Base-by-base conservation (phyloP, 2,329 filamentous ascomycete species). In the Clonostachys rhizophaga region DNA sequence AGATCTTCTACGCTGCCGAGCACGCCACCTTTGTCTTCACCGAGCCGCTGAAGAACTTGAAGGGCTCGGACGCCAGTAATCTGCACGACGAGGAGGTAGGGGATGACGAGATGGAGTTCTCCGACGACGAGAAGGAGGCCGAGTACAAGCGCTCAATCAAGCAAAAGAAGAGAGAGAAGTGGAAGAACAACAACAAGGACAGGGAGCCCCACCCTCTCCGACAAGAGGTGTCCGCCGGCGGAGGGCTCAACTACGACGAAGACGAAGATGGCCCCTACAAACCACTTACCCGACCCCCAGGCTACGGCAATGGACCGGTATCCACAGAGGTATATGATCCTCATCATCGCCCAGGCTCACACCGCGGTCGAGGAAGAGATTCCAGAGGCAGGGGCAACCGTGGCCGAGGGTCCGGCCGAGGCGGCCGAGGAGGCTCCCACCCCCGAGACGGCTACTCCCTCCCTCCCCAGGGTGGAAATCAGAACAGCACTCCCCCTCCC, bases 31-130 rank as follows among this genome's bases (percentile, higher is more conserved):
- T 87, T 57, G 89, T 96, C 47, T 94, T 96, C 60, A 96, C 92
- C 0, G 81, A 94, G 62, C 83, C 86, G 7, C 72, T 97, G 48
- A 87, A 86, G 65, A 78, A 76, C 45, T 63, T 87, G 58, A 97
- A 95, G 69, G 90, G 91, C 50, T 94, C 90, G 10, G 94, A 99
- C 65, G 92, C 94, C 9, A 95, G 90, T 45, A 97, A 97, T 62
- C 78, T 96, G 47, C 87, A 96, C 65, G 94, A 97, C 55, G 94
- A 99, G 64, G 92, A 97, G 68, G 79, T 91, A 8, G 83, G 71
- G 14, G 86, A 87, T 34, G 89, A 95, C 36, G 92, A 97, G 62
- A 80, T 90, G 56, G 94, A 97, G 61, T 97, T 97, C 64, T 96
- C 92, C 0, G 94, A 99, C 55, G 94, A 99, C 58, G 94, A 99